Evolutionary conservation across 768 basidiomycete species (phyloP), one percentile per base, ranked within the genome.

Genomic region (Boletus eberwhitei): DNA sequence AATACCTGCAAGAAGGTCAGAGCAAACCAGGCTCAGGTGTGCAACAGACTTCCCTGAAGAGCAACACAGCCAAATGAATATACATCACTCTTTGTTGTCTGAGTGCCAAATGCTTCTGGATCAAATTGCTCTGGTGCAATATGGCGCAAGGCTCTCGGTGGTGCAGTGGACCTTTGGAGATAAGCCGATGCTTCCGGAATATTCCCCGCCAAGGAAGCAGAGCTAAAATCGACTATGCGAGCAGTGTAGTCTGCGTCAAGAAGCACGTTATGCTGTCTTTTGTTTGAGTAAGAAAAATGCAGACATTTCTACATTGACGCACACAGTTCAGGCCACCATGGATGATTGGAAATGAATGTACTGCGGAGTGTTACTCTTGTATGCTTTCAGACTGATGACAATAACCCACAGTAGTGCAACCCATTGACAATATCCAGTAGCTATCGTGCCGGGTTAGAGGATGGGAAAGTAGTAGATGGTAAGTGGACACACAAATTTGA

Each of bases 171-270:
- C 50, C 37, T 39, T 5, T 48, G 55, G 0, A 63, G 55, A 19
- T 59, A 60, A 1, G 6, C 2, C 21, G 44, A 16, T 3, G 36
- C 49, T 37, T 59, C 53, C 19, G 55, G 55, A 6, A 53, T 59
- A 7, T 48, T 55, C 2, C 54, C 60, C 11, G 53, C 37, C 13
- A 63, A 13, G 0, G 77, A 76, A 22, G 71, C 68, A 40, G 63
- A 54, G 1, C 79, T 79, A 43, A 80, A 80, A 51, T 80, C 79
- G 35, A 72, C 70, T 6, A 80, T 57, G 12, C 71, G 69, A 0
- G 73, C 77, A 19, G 68, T 71, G 26, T 71, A 58, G 6, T 59
- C 40, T n/a, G 34, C 41, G 2, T 59, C 56, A 3, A 65, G 13
- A 13, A 65, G 54, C 2, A 65, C 46, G 1, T 67, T 63, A 2